These are phyloP conservation scores for Cubamyces lactineus DNA, from an alignment of 768 basidiomycete genomes.

Conservation along the genomic window DNA sequence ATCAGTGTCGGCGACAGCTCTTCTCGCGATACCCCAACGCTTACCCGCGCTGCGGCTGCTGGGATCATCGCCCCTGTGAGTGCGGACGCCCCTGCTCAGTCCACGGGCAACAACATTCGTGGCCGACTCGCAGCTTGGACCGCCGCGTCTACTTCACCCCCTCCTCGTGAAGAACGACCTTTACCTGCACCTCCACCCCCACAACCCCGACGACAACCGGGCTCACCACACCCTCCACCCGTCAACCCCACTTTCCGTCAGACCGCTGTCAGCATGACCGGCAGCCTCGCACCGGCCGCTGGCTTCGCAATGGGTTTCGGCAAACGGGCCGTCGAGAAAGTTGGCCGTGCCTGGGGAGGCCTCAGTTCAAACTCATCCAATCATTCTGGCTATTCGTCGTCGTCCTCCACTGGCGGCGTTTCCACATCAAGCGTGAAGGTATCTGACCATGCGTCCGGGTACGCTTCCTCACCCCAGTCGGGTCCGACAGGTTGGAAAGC, in stretches of 20 bases:
- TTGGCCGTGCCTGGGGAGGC: slow-evolving; percentile 62
- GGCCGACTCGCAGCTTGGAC: slow-evolving; percentile 54
- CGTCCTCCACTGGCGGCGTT: slow-evolving; percentile 44
- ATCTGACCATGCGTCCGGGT: slow-evolving; percentile 19
- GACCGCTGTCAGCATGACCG: slow-evolving; percentile 75
- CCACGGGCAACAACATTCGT: slow-evolving; percentile 48
- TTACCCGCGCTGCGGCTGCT: slow-evolving; percentile 45
- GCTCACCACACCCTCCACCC: slow-evolving; percentile 21
- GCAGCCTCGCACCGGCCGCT: slow-evolving; percentile 68
- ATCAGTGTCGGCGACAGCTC: slow-evolving; percentile 15
- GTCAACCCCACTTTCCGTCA: slow-evolving; percentile 49
- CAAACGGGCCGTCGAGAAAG: slow-evolving; percentile 74
- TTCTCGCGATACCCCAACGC: slow-evolving; percentile 44
- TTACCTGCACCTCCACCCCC: slow-evolving; percentile 37
- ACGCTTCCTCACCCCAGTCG: slow-evolving; percentile 23
- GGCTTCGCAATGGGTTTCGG: slow-evolving; percentile 59
- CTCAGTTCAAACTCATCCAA: slow-evolving; percentile 34
- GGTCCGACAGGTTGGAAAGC: slow-evolving; percentile 30
- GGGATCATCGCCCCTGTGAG: slow-evolving; percentile 47
- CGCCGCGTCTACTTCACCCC: slow-evolving; percentile 27
- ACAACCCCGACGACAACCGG: slow-evolving; percentile 25
- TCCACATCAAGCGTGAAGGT: slow-evolving; percentile 20
- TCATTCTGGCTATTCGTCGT: slow-evolving; percentile 48
- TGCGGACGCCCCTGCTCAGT: slow-evolving; percentile 33
- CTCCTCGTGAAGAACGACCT: slow-evolving; percentile 32